These are phyloP conservation scores for Bipolaris zeicola DNA, from an alignment of 2,329 filamentous ascomycete species.

Conservation along the genomic window DNA sequence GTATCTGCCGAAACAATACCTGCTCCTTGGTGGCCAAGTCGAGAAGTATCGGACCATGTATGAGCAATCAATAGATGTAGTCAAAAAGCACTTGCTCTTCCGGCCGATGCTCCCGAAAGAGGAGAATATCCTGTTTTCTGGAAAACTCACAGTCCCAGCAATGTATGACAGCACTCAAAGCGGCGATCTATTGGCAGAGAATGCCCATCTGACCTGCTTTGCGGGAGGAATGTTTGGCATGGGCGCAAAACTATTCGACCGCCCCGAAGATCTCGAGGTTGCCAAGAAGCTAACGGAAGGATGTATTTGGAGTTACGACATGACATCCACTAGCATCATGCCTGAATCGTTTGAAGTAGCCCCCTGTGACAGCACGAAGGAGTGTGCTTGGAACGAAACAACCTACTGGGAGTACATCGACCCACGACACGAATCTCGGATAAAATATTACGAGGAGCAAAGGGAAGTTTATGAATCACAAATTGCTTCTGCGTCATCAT, in stretches of 20 bases:
- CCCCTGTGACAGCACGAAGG: conserved; percentile 51
- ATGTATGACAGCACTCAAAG: conserved; percentile 27
- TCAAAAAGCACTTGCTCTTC: conserved; percentile 56
- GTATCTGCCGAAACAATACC: conserved; percentile 56
- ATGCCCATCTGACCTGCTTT: conserved; percentile 72
- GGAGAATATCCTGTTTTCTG: conserved; percentile 53
- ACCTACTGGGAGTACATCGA: conserved; percentile 50
- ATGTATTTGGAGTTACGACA: conserved; percentile 67
- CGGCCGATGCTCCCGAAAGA: conserved; percentile 57
- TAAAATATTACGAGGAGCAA: conserved; percentile 34
- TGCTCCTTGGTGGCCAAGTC: conserved; percentile 54
- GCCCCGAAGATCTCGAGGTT: conserved; percentile 59
- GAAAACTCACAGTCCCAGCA: conserved; percentile 46
- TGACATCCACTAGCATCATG: conserved; percentile 64
- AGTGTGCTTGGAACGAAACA: conserved; percentile 55
- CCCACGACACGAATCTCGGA: conserved; percentile 37
- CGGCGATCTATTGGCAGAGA: conserved; percentile 43
- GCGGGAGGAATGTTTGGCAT: conserved; percentile 73
- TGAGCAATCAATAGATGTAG: conserved; percentile 55
- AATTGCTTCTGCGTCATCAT: conserved; percentile 39
- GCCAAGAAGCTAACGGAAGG: conserved; percentile 66
- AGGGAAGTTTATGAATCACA: conserved; percentile 46
- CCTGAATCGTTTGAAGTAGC: conserved; percentile 63
- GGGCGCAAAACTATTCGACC: conserved; percentile 65
- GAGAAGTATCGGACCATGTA: conserved; percentile 61